phyloP scores from a whole-genome alignment of 106 monocot species.

The Allium fistulosum region DNA sequence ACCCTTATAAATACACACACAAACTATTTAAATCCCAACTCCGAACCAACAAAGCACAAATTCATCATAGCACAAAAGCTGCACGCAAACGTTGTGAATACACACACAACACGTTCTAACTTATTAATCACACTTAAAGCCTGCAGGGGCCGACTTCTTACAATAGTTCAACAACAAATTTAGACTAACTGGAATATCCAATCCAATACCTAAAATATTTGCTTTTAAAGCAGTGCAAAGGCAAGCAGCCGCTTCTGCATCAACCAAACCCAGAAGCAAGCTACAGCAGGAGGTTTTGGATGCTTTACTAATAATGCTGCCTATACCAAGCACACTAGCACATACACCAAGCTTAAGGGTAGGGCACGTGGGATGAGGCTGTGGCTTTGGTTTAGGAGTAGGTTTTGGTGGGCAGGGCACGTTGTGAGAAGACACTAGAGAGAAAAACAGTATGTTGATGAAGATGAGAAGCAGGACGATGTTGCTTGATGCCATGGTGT shows the following conservation, averaged over 20 bases:
- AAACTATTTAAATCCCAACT: neutral
- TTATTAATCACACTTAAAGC: conserved; percentile 5
- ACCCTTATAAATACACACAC: neutral
- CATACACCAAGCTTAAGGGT: conserved; percentile 7
- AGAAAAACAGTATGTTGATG: neutral
- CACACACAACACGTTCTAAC: neutral
- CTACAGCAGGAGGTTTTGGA: conserved; percentile 9
- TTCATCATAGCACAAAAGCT: neutral
- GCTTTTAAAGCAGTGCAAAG: conserved; percentile 11
- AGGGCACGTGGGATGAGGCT: neutral
- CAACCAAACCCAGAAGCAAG: conserved; percentile 4
- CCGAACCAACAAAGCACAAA: neutral
- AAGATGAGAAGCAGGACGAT: neutral
- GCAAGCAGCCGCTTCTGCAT: conserved; percentile 9
- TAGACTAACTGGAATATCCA: conserved; percentile 6
- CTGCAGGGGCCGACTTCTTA: neutral
- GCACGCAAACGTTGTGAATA: neutral
- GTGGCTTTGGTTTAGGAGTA: neutral
- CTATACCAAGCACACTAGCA: conserved; percentile 1
- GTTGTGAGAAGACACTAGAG: neutral
- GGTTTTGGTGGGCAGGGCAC: neutral
- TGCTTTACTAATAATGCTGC: neutral
- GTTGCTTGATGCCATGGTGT: too few species aligned
- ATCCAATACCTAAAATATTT: neutral
- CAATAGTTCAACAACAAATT: conserved; percentile 8